phyloP scores from a whole-genome alignment of 257 asterid genomes.

The Solanum chiquidenum region DNA sequence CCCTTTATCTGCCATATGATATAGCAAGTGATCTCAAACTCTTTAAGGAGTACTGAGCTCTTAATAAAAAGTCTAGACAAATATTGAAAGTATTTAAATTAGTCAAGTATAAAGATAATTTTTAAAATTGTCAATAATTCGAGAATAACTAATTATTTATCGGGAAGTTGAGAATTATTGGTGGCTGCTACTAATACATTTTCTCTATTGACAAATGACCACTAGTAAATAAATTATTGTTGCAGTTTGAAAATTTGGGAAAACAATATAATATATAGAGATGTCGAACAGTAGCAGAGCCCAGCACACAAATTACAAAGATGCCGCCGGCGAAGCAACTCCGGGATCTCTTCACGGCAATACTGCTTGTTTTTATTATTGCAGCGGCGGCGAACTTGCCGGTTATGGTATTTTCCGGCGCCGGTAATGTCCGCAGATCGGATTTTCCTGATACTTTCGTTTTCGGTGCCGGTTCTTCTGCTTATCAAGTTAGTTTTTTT shows the following conservation, averaged over 20 bases:
- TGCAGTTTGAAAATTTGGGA: background rate
- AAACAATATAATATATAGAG: background rate
- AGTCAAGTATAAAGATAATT: no score
- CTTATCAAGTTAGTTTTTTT: conserved; percentile 4
- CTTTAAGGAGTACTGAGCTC: no score
- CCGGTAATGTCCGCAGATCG: background rate
- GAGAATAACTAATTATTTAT: no score
- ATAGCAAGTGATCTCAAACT: no score
- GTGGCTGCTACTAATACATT: background rate
- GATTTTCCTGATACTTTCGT: conserved; percentile 11
- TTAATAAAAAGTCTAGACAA: no score
- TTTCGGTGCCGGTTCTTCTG: conserved; percentile 13
- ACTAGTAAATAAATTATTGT: background rate
- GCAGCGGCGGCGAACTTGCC: background rate
- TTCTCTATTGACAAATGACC: background rate
- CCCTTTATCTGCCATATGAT: no score
- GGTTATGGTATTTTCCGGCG: background rate
- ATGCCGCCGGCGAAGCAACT: background rate
- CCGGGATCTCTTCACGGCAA: background rate
- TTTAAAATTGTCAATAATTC: no score
- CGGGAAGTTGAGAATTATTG: background rate
- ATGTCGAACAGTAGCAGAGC: background rate
- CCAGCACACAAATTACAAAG: background rate
- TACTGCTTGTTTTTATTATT: background rate
- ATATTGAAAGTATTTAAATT: no score